Evolutionary conservation across 352 stramenopile genomes (phyloP), one percentile per base, ranked within the genome.

Genomic region (Pythium volutum): DNA sequence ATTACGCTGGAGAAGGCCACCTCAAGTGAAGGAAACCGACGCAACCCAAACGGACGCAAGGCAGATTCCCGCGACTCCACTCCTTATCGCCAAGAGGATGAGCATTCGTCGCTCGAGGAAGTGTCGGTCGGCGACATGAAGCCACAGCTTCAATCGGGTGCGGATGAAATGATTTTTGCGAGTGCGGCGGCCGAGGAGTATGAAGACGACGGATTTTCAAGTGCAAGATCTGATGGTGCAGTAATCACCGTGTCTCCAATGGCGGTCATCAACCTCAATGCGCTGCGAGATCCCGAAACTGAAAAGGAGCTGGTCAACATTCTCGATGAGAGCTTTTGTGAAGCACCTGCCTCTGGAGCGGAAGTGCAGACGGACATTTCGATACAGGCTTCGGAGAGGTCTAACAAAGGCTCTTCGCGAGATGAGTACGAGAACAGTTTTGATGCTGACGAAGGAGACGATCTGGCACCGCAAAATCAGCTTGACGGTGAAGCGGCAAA

Each of bases 341-440:
- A 67, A 10, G 38, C n/a, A 1, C 11, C 22, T 8, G 18, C 18
- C 4, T 14, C 5, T 11, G 20, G 11, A 29, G 18, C 20, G 1
- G 33, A 48, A 4, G 22, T 45, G 2, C 18, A 6, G 25, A 29
- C 7, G 31, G 23, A 15, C 22, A 16, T 29, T 16, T 34, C 29
- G 1, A 1, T 43, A 18, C 18, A 26, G 20, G 11, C 22, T 18
- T 33, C 42, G 10, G 33, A 26, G 2, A 22, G 36, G 46, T 68
- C 62, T 20, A n/a, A 16, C 3, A 64, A 56, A 36, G 65, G 42
- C 45, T 53, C 62, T 5, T 11, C 49, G 26, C n/a, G 38, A 12
- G 59, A 66, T 38, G 68, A 84, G 4, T 83, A 84, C 33, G 75
- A 87, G 11, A 83, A 80, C 57, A 81, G 69, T 42, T 84, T 87